Evolutionary conservation across 2,329 filamentous ascomycete species (phyloP).

Genomic region (Sporothrix dimorphospora): DNA sequence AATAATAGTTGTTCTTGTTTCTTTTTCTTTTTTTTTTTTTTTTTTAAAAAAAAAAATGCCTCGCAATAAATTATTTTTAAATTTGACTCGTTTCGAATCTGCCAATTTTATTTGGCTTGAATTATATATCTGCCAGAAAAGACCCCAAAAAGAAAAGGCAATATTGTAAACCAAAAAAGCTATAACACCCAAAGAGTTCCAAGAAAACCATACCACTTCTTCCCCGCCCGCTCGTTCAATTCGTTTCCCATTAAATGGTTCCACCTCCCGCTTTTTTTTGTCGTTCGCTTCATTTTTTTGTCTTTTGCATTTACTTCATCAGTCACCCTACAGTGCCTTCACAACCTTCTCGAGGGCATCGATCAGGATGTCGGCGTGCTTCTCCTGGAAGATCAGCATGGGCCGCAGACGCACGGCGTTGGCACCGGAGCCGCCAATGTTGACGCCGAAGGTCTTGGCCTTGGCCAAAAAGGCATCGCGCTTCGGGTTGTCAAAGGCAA

Average conservation of each 20-base stretch:
- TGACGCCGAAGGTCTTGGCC: constrained; percentile 80
- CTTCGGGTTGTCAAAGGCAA: constrained; percentile 84
- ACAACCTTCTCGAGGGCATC: constrained; percentile 77
- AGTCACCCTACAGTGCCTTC: constrained; percentile 42
- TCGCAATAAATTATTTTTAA: too few relatives aligned
- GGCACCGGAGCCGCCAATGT: constrained; percentile 82
- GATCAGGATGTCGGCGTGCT: constrained; percentile 84
- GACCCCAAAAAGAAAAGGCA: neutral
- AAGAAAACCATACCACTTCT: neutral
- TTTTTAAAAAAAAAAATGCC: neutral
- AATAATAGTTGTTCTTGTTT: too few relatives aligned
- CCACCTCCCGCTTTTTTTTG: neutral
- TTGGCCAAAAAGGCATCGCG: constrained; percentile 77
- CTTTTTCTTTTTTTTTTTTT: too few relatives aligned
- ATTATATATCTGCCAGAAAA: neutral
- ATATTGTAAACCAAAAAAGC: neutral
- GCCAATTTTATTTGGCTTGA: neutral
- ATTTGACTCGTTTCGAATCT: constrained; percentile 1
- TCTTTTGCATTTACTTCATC: neutral
- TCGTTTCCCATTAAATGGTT: neutral
- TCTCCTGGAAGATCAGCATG: constrained; percentile 91
- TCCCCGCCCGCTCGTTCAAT: neutral
- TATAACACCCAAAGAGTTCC: neutral
- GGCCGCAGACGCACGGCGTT: constrained; percentile 78
- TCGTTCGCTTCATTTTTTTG: constrained; percentile 1